Evolutionary conservation across 1,139 yeast genomes (phyloP), one percentile per base, ranked within the genome.

Genomic region (Dujonia santamariae): DNA sequence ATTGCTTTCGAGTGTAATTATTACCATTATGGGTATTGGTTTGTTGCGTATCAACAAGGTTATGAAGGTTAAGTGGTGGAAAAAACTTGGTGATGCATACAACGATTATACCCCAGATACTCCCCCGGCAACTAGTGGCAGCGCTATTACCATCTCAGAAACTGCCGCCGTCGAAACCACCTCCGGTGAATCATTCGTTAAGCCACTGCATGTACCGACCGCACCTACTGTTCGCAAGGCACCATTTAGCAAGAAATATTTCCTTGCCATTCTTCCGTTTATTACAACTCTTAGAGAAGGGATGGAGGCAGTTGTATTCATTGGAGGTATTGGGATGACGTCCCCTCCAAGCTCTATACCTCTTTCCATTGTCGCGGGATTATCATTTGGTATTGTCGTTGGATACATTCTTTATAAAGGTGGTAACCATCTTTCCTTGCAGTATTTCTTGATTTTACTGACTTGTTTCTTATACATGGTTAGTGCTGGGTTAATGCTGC

Each of bases 21-120:
- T 88, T 53, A 82, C 96, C 4, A 64, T 84, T 35, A 87, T 88
- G 96, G 97, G 97, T 31, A 62, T 87, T 32, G 87, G 95, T 9
- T 75, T 88, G 69, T 68, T 88, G 45, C 69, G 96, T 46, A 76
- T 88, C 54, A 87, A 86, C 61, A 81, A 84, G 53, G 68, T 68
- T 39, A 68, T 69, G 75, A 67, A 69, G 47, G 60, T 66, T 27
- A 68, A 69, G 48, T 69, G 75, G 75, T 65, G 72, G 70, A 59
- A 67, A 37, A 68, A 68, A 44, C 54, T 66, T 44, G 72, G 74
- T 7, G 61, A 61, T 37, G 72, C 74, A 2, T 63, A 61, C 40
- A 47, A 50, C 17, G 30, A 34, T 11, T 41, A 43, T 43, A 24
- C 12, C 28, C n/a, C 31, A 7, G 5, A 4, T 18, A 23, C 31